Evolutionary conservation across 257 asterid genomes (phyloP).

Genomic region (Eucommia ulmoides): DNA sequence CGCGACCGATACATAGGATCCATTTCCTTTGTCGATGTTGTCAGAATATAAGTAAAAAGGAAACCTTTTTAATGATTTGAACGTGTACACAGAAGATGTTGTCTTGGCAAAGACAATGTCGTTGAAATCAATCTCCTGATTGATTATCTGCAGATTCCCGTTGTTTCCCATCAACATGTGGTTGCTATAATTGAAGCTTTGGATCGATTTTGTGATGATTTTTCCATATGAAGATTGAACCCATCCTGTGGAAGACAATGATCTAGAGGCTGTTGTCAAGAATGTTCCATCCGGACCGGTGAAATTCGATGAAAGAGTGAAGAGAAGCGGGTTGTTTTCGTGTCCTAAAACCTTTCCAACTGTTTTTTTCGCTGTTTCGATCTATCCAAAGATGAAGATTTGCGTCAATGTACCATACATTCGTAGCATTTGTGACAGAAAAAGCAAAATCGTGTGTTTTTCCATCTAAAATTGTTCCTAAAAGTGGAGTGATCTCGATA

Average conservation of each 20-base stretch:
- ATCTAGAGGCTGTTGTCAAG: constrained; percentile 31
- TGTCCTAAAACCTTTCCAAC: constrained; percentile 19
- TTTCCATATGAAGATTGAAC: constrained; percentile 53
- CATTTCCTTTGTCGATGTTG: constrained; percentile 27
- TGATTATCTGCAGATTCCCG: constrained; percentile 44
- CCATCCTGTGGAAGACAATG: constrained; percentile 37
- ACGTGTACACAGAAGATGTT: constrained; percentile 11
- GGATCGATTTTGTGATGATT: constrained; percentile 27
- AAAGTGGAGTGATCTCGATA: constrained; percentile 9
- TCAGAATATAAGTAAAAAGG: constrained; percentile 26
- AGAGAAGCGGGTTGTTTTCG: constrained; percentile 12
- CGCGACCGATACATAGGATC: constrained; percentile 31
- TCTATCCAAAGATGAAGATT: constrained; percentile 14
- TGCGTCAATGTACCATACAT: constrained; percentile 10
- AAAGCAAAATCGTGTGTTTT: constrained; percentile 4
- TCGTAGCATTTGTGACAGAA: constrained; percentile 9
- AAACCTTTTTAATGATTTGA: constrained; percentile 27
- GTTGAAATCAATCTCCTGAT: constrained; percentile 39
- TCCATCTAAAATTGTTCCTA: constrained; percentile 8
- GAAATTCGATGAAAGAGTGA: constrained; percentile 25
- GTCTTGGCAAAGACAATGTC: constrained; percentile 17
- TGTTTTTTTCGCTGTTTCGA: not conserved
- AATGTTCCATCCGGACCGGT: constrained; percentile 52
- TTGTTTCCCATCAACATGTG: constrained; percentile 42
- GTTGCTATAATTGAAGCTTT: constrained; percentile 30